These are phyloP conservation scores for Melanopsichium pennsylvanicum DNA, from an alignment of 1,284 basidiomycete genomes.

Conservation along the genomic window DNA sequence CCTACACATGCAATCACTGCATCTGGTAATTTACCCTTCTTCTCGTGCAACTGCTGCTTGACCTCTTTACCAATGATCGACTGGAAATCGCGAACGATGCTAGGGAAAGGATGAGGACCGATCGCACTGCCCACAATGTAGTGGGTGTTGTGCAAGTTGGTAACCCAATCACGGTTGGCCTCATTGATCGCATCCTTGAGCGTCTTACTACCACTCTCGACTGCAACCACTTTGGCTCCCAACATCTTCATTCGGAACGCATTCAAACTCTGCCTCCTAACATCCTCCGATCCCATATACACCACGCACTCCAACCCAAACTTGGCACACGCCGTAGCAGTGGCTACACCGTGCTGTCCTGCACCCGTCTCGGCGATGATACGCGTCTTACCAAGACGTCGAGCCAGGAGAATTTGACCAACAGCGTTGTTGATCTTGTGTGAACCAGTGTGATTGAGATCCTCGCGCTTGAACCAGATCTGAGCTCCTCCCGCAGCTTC, in stretches of 20 bases:
- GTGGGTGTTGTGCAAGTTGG: constrained; percentile 84
- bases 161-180: constrained; percentile 84
- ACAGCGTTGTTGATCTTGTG: constrained; percentile 66
- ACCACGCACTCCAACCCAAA: constrained; percentile 95
- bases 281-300: constrained; percentile 99
- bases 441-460: constrained; percentile 71
- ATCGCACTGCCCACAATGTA: constrained; percentile 97
- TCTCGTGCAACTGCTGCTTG: constrained; percentile 81
- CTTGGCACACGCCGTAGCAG: constrained; percentile 95
- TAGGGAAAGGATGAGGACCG: constrained; percentile 98
- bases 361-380: constrained; percentile 99
- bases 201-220: constrained; percentile 91
- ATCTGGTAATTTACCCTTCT: constrained; percentile 85
- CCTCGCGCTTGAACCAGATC: constrained; percentile 98
- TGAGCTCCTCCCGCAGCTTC: constrained; percentile 83
- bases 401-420: constrained; percentile 80
- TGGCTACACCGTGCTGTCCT: constrained; percentile 98
- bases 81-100: constrained; percentile 98
- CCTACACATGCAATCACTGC: constrained; percentile 96
- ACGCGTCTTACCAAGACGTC: constrained; percentile 89
- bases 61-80: constrained; percentile 94
- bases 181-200: constrained; percentile 82
- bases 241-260: constrained; percentile 98
- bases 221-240: constrained; percentile 83
- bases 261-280: constrained; percentile 91